Conservation (phyloP, 2,329 filamentous ascomycete species). For the Thelonectria discophora region DNA sequence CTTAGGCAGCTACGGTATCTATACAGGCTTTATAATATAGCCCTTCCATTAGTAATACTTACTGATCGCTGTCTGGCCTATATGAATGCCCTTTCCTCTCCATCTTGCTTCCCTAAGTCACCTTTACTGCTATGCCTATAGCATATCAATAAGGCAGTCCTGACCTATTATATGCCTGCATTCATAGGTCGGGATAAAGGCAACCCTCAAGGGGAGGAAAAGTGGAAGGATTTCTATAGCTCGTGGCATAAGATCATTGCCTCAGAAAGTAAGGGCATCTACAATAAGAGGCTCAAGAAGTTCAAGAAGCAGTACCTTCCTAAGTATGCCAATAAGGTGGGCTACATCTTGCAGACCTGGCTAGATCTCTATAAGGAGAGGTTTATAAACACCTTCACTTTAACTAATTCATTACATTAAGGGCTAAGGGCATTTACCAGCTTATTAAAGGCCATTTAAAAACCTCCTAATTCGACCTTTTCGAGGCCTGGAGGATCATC, state of each 20-base stretch:
- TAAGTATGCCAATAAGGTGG: constrained; percentile 26
- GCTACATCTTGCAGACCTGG: constrained; percentile 34
- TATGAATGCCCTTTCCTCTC: constrained; percentile 21
- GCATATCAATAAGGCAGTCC: constrained; percentile 11
- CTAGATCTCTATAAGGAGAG: too few species aligned
- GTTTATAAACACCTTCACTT: too few species aligned
- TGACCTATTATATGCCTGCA: too few species aligned
- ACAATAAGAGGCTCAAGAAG: constrained; percentile 26
- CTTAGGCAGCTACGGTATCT: constrained; percentile 28
- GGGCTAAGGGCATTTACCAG: too few species aligned
- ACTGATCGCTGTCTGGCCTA: too few species aligned
- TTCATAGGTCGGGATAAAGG: too few species aligned
- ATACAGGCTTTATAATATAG: too few species aligned
- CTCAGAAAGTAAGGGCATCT: constrained; percentile 27
- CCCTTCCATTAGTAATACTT: too few species aligned
- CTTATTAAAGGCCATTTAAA: too few species aligned
- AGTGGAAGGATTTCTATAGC: constrained; percentile 33
- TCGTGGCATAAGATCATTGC: constrained; percentile 34
- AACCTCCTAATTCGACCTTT: too few species aligned
- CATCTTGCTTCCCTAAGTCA: constrained; percentile 21
- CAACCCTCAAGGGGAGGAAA: neutral
- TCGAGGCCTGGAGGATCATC: too few species aligned
- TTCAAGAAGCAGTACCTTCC: constrained; percentile 29
- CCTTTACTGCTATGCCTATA: constrained; percentile 24
- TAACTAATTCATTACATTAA: too few species aligned